Percentiles rank a stretch among this genome's conserved stretches.
These are phyloP conservation scores for Diplodia mutila DNA, from an alignment of 2,329 filamentous ascomycete species.

Conservation along the genomic window DNA sequence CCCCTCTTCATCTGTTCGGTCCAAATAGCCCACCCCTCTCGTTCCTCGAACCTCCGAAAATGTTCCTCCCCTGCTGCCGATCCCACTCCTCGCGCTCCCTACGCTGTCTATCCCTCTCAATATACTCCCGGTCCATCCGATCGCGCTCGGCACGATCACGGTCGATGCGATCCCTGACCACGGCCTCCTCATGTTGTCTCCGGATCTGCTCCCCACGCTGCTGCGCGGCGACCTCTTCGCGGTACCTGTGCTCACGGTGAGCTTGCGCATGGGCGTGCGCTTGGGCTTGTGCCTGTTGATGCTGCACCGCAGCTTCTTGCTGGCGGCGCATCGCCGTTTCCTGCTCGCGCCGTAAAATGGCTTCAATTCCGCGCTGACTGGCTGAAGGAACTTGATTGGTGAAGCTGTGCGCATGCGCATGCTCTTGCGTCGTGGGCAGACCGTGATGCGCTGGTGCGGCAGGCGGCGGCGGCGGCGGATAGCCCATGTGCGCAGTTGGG, in stretches of 20 bases:
- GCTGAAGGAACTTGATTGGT: slow-evolving; percentile 12
- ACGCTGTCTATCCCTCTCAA: slow-evolving; percentile 3
- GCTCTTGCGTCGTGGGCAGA: neutral
- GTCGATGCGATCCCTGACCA: neutral
- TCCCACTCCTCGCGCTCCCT: slow-evolving; percentile 16
- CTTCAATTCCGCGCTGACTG: slow-evolving; percentile 17
- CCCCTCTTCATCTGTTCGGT: neutral
- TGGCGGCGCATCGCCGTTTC: slow-evolving; percentile 6
- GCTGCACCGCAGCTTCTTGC: slow-evolving; percentile 10
- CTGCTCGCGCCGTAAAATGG: slow-evolving; percentile 9
- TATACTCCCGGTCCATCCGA: neutral
- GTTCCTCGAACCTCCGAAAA: slow-evolving; percentile 14
- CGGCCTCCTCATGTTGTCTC: neutral
- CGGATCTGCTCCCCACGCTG: slow-evolving; percentile 7
- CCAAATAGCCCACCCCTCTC: slow-evolving; percentile 13
- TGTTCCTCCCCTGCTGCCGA: slow-evolving; percentile 1
- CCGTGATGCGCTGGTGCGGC: slow-evolving; percentile 16
- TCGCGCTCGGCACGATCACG: slow-evolving; percentile 5
- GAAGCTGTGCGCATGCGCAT: neutral
- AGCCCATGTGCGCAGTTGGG: slow-evolving; percentile 21
- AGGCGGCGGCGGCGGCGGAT: slow-evolving; percentile 22
- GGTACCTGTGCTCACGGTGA: slow-evolving; percentile 17
- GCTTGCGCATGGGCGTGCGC: slow-evolving; percentile 23
- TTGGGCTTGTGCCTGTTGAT: slow-evolving; percentile 15
- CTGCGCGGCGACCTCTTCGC: slow-evolving; percentile 18